Percentiles rank a stretch among this genome's conserved stretches.
phyloP scores from a whole-genome alignment of 345 rosid genomes.

The Cardamine chenopodiifolia region DNA sequence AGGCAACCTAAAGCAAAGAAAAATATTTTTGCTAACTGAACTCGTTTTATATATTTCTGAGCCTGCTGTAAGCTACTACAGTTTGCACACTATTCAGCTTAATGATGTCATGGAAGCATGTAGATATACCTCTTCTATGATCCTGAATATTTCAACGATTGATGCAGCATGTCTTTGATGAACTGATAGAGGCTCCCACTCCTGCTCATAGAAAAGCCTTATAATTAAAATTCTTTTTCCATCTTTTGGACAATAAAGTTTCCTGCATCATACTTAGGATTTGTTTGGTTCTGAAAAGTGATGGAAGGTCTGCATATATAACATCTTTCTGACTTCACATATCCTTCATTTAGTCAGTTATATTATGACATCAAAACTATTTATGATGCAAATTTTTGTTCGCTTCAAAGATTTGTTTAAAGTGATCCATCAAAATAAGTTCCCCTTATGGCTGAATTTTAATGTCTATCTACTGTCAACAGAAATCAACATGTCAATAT shows the following conservation, averaged over 20 bases:
- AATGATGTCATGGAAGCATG: slow-evolving; percentile 16
- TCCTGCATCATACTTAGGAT: slow-evolving; percentile 6
- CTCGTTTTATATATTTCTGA: not conserved
- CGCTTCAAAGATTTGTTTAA: not conserved
- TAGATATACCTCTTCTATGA: slow-evolving; percentile 82
- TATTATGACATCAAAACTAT: not conserved
- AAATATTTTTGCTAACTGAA: not conserved
- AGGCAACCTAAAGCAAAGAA: not conserved
- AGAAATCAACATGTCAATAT: slow-evolving; percentile 10
- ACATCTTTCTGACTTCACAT: slow-evolving; percentile 12
- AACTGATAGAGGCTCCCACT: slow-evolving; percentile 93
- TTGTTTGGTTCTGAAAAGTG: slow-evolving; percentile 4
- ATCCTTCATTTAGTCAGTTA: slow-evolving; percentile 4
- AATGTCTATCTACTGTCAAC: slow-evolving; percentile 24
- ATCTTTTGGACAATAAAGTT: slow-evolving; percentile 11
- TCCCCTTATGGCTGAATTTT: not conserved
- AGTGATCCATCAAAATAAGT: slow-evolving; percentile 6
- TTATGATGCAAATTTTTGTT: not conserved
- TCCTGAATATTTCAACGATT: slow-evolving; percentile 91
- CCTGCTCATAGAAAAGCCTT: slow-evolving; percentile 53
- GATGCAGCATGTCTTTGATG: slow-evolving; percentile 91
- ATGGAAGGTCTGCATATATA: slow-evolving; percentile 12
- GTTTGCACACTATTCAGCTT: slow-evolving; percentile 7
- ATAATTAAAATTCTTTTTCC: slow-evolving; percentile 14
- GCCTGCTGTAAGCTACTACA: slow-evolving; percentile 17